Evolutionary conservation across 2,329 filamentous ascomycete species (phyloP), one percentile per base, ranked within the genome.

Genomic region (Fusarium chuoi): DNA sequence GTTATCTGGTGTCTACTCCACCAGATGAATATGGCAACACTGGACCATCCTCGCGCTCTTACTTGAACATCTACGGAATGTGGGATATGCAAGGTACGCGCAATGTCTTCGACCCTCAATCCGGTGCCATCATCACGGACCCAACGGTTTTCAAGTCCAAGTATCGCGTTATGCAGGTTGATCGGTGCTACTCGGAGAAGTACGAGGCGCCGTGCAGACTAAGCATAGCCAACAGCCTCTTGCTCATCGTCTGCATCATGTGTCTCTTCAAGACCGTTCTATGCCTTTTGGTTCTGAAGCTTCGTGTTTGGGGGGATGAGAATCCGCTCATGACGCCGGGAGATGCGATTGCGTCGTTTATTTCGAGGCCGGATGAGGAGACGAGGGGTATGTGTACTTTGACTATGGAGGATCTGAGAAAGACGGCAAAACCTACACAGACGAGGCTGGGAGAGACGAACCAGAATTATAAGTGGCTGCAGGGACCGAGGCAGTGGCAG

Each of bases 331-430:
- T 76, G 59, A 76, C 73, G 1, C 65, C 71, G 0, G 73, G 73
- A 20, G 74, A 75, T 46, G 74, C 74, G 1, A 71, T 75, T 2
- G 70, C 71, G 22, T 75, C 74, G 5, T 75, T 75, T 8, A 65
- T 75, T 1, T 39, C 59, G 2, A 74, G 12, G 0, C 70, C 67
- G 1, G 68, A 74, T 36, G 48, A 74, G 5, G 64, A 74, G 44
- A 75, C 74, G 9, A 63, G 35, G 6, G 70, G 57, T 0, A 75
- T 75, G 73, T 75, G 73, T 28, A 62, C 65, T 0, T 18, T 74
- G 10, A 71, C 55, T 3, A 26, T 63, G 38, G 22, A 28, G 3
- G 72, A 74, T 30, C 8, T 74, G 1, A 74, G 51, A 10, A 62
- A 26, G 20, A 26, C 22, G 6, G 22, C 36, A 2, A 59, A 39